These are phyloP conservation scores for Pythium folliculosum DNA, from an alignment of 352 stramenopile genomes.

Conservation along the genomic window DNA sequence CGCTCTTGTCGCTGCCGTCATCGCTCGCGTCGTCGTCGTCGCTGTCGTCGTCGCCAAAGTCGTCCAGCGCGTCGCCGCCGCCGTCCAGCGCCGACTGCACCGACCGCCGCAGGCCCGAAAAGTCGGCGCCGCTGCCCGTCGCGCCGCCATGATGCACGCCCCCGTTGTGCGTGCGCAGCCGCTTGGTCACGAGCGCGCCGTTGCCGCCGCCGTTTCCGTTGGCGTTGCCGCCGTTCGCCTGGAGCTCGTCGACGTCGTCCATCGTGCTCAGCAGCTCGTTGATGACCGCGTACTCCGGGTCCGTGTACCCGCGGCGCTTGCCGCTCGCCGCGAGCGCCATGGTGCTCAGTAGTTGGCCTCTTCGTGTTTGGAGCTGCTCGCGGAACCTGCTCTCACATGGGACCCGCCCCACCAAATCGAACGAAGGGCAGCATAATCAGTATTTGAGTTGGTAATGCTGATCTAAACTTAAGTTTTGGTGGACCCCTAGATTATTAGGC, in stretches of 20 bases:
- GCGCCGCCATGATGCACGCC: neutral
- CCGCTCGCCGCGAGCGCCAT: constrained; percentile 16
- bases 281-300: constrained; percentile 66
- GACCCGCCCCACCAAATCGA: neutral
- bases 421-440: neutral
- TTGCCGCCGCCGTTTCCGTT: neutral
- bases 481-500: too few relatives aligned
- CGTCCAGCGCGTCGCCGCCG: constrained; percentile 8
- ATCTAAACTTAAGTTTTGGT: too few relatives aligned
- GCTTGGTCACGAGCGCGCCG: constrained; percentile 4
- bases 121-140: neutral
- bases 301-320: constrained; percentile 37
- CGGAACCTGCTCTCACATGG: too few relatives aligned
- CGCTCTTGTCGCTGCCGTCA: constrained; percentile 27
- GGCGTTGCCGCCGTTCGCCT: neutral
- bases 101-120: constrained; percentile 9
- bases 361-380: neutral
- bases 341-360: neutral
- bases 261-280: constrained; percentile 71
- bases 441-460: too few relatives aligned
- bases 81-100: constrained; percentile 1
- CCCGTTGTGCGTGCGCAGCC: constrained; percentile 11
- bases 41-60: constrained; percentile 16
- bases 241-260: constrained; percentile 56
- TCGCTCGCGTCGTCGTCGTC: constrained; percentile 26